These are phyloP conservation scores for Fusarium aywerte DNA, from an alignment of 2,329 filamentous ascomycete genomes.

Conservation along the genomic window DNA sequence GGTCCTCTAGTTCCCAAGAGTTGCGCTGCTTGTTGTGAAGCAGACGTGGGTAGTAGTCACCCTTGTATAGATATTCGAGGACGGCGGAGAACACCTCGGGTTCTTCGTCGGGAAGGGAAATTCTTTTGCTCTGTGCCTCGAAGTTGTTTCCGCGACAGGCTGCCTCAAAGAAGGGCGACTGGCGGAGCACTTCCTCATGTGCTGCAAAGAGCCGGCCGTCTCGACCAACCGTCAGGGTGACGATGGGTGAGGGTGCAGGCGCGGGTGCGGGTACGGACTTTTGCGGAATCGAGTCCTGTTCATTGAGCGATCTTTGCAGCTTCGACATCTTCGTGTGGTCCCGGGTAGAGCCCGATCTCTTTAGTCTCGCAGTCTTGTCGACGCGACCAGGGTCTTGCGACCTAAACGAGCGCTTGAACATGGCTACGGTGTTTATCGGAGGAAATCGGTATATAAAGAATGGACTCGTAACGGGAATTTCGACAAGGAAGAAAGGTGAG, in stretches of 20 bases:
- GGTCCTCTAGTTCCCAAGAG: conserved; percentile 89
- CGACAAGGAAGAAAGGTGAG: conserved; percentile 18
- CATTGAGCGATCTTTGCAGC: conserved; percentile 84
- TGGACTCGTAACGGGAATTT: conserved; percentile 43
- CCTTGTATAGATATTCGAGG: conserved; percentile 97
- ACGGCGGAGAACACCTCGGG: conserved; percentile 93
- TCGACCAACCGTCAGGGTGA: conserved; percentile 84
- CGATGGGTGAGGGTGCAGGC: conserved; percentile 72
- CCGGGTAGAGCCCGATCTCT: conserved; percentile 67
- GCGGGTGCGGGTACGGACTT: conserved; percentile 34
- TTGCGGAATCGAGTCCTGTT: conserved; percentile 55
- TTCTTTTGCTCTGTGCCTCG: conserved; percentile 80
- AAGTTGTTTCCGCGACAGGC: conserved; percentile 78
- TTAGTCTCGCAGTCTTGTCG: conserved; percentile 88
- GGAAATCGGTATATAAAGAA: conserved; percentile 42
- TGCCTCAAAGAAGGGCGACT: conserved; percentile 85
- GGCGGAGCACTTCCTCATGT: conserved; percentile 89
- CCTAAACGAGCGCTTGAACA: conserved; percentile 94
- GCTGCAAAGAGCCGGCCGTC: conserved; percentile 93
- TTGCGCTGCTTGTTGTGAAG: conserved; percentile 86
- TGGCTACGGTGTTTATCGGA: conserved; percentile 58
- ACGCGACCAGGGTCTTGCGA: conserved; percentile 78
- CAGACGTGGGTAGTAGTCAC: conserved; percentile 92
- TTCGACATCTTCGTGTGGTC: conserved; percentile 84
- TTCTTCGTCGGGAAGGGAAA: conserved; percentile 79